A percentile compares a stretch with the other conserved stretches of the same genome.
These are phyloP conservation scores for Daldinia bambusicola DNA, from an alignment of 495 filamentous ascomycete species.

Conservation along the genomic window DNA sequence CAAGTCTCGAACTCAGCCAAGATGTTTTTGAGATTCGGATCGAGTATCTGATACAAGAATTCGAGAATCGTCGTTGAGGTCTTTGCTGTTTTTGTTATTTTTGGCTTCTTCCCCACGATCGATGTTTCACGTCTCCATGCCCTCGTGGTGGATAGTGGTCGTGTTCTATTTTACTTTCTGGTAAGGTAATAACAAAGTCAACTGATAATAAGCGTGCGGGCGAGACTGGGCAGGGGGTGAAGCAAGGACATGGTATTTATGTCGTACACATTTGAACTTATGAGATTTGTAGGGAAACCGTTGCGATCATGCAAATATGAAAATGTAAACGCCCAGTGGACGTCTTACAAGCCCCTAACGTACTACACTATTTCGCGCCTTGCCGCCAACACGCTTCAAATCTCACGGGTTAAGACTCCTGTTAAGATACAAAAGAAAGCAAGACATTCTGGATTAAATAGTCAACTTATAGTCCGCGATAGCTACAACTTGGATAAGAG, in stretches of 20 bases:
- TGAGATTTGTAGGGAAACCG: background rate
- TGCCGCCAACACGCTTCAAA: background rate
- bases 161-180: background rate
- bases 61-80: conserved; percentile 19
- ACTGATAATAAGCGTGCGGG: too few species aligned
- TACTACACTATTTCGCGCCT: background rate
- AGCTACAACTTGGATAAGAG: background rate
- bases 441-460: background rate
- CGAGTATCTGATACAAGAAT: conserved; percentile 38
- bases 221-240: background rate
- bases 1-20: conserved; percentile 35
- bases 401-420: background rate
- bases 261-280: background rate
- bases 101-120: conserved; percentile 36
- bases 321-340: background rate
- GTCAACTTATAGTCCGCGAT: background rate
- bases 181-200: background rate
- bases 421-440: background rate
- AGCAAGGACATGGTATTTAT: background rate
- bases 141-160: background rate
- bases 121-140: conserved; percentile 28
- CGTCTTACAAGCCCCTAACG: background rate
- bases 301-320: background rate
- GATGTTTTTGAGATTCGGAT: conserved; percentile 29
- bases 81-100: conserved; percentile 21